These are phyloP conservation scores for Styphnolobium japonicum DNA, from an alignment of 306 rosid species.

Conservation along the genomic window DNA sequence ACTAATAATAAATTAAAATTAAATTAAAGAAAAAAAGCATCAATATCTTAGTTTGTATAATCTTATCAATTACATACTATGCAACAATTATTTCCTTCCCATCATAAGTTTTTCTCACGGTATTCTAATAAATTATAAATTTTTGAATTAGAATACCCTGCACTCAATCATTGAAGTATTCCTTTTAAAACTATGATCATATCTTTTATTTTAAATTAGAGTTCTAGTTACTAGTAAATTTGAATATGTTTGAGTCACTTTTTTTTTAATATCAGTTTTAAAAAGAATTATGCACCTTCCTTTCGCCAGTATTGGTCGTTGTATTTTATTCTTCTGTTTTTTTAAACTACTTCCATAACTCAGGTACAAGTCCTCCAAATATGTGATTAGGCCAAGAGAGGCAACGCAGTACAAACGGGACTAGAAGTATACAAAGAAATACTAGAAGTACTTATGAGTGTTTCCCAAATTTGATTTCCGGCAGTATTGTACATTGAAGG, in stretches of 20 bases:
- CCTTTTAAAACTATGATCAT: background rate
- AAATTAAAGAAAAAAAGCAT: too few species aligned
- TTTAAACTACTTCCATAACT: background rate
- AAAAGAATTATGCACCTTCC: background rate
- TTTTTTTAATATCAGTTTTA: too few species aligned
- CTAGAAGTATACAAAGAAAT: background rate
- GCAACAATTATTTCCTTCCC: background rate
- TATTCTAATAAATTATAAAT: background rate
- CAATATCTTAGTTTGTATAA: too few species aligned
- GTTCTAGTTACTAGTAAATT: background rate
- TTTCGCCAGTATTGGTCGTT: background rate
- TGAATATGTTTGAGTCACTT: background rate
- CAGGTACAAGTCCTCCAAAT: background rate
- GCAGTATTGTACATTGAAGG: slow-evolving; percentile 1
- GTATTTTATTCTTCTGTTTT: background rate
- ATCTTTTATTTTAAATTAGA: background rate
- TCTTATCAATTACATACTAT: background rate
- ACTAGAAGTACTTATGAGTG: background rate
- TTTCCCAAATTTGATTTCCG: background rate
- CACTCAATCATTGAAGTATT: background rate
- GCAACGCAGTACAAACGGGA: background rate
- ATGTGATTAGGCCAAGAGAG: background rate
- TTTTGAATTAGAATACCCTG: background rate
- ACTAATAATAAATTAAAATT: too few species aligned
- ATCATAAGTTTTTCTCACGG: background rate